A percentile compares a stretch with the other conserved stretches of the same genome.
phyloP scores from a whole-genome alignment of 1,284 basidiomycete genomes.

The Cystobasidium sp. region DNA sequence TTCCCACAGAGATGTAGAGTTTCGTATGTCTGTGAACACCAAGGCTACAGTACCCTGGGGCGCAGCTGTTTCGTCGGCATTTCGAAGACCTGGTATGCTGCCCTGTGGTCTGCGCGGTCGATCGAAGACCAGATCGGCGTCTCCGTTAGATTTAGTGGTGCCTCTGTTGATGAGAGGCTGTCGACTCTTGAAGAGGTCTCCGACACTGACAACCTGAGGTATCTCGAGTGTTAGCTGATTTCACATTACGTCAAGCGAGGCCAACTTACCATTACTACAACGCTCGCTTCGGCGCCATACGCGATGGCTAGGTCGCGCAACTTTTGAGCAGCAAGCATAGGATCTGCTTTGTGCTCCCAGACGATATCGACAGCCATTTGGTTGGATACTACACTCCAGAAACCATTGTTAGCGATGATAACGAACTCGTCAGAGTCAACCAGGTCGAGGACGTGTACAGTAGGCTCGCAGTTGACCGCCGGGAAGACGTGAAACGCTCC shows the following conservation, averaged over 20 bases:
- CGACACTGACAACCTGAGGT: conserved; percentile 37
- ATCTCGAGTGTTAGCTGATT: no score
- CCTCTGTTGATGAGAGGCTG: conserved; percentile 24
- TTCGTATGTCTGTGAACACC: conserved; percentile 97
- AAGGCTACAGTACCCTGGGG: conserved; percentile 88
- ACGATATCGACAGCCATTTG: conserved; percentile 98
- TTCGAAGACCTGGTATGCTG: conserved; percentile 51
- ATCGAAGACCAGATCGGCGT: conserved; percentile 50
- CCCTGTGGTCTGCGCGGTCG: conserved; percentile 47
- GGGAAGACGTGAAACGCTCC: conserved; percentile 92
- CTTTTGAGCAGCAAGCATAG: conserved; percentile 97
- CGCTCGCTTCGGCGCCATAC: conserved; percentile 90
- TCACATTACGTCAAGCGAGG: no score
- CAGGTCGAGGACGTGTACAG: conserved; percentile 72
- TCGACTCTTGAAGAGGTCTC: conserved; percentile 45
- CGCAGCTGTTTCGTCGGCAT: conserved; percentile 60
- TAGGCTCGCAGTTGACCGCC: conserved; percentile 86
- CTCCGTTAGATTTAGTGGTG: conserved; percentile 40
- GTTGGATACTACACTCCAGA: conserved; percentile 94
- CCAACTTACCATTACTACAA: conserved; percentile 97
- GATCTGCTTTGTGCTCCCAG: conserved; percentile 78
- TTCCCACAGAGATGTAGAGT: conserved; percentile 97
- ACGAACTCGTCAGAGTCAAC: conserved; percentile 92
- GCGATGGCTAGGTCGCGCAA: conserved; percentile 94
- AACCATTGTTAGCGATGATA: conserved; percentile 87